phyloP scores from a whole-genome alignment of 495 filamentous ascomycete species.

The Talaromyces proteolyticus region DNA sequence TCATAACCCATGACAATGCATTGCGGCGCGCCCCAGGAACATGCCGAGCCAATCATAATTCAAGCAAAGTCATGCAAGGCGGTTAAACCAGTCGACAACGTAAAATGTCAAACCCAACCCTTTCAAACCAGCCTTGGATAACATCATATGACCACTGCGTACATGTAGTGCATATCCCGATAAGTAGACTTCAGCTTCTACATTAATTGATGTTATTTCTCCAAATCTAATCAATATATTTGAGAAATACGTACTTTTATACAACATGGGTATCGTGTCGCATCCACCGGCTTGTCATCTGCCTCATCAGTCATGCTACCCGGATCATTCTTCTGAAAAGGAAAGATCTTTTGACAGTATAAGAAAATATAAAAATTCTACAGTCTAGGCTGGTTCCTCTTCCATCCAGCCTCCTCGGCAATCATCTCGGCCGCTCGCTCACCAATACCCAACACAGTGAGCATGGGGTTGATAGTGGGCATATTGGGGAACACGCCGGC shows the following conservation, averaged over 20 bases:
- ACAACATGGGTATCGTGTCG: neutral
- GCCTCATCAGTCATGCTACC: neutral
- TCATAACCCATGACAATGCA: too few species aligned
- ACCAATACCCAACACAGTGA: conserved; percentile 59
- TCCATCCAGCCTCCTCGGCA: conserved; percentile 56
- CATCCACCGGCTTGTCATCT: neutral
- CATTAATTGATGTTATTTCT: too few species aligned
- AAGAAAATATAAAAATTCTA: conserved; percentile 13
- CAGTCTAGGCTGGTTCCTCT: conserved; percentile 42
- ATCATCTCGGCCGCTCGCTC: conserved; percentile 61
- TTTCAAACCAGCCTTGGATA: too few species aligned
- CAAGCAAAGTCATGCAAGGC: too few species aligned
- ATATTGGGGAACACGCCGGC: conserved; percentile 66
- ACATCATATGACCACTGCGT: too few species aligned
- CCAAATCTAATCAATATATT: neutral
- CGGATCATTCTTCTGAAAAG: neutral
- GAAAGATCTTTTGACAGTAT: neutral
- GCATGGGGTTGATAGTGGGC: conserved; percentile 61
- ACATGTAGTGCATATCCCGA: too few species aligned
- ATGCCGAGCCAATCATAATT: too few species aligned
- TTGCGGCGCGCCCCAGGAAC: too few species aligned
- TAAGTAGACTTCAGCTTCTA: too few species aligned
- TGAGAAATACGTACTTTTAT: neutral
- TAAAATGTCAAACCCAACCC: too few species aligned
- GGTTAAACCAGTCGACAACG: too few species aligned